Evolutionary conservation across 2,329 filamentous ascomycete genomes (phyloP).

Genomic region (Blumeriella jaapii): DNA sequence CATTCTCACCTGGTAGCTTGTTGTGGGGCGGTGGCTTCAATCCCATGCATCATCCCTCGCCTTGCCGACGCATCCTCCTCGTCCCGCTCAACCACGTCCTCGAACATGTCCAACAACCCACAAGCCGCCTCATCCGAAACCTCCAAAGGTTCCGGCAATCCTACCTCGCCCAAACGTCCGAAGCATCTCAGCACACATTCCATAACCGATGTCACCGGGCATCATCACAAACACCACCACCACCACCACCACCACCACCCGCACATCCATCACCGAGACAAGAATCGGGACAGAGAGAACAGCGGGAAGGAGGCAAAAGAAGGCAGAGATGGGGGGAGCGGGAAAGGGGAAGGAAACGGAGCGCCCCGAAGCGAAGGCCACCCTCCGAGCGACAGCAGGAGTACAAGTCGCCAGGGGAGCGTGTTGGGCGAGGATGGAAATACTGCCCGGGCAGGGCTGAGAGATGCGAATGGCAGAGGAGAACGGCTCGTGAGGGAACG

Average conservation of each 20-base stretch:
- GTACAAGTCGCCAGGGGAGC: constrained; percentile 34
- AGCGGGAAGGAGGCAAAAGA: constrained; percentile 7
- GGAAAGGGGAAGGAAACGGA: too few relatives aligned
- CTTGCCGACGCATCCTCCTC: too few relatives aligned
- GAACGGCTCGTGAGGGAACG: constrained; percentile 13
- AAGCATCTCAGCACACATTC: constrained; percentile 45
- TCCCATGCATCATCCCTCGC: too few relatives aligned
- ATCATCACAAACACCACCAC: constrained; percentile 21
- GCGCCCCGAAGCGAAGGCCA: constrained; percentile 31
- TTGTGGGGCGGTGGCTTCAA: too few relatives aligned
- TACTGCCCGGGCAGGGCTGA: too few relatives aligned
- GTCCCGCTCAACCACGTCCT: too few relatives aligned
- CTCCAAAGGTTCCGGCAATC: background rate
- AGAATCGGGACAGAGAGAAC: constrained; percentile 11
- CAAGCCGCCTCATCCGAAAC: background rate
- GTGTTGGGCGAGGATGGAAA: too few relatives aligned
- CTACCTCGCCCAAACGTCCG: constrained; percentile 27
- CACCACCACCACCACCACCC: constrained; percentile 17
- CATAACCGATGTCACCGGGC: constrained; percentile 16
- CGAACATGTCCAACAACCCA: too few relatives aligned
- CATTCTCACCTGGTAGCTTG: too few relatives aligned
- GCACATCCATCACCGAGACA: constrained; percentile 27
- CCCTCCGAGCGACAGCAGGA: constrained; percentile 34
- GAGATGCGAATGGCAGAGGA: too few relatives aligned
- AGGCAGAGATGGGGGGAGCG: constrained; percentile 9